phyloP scores from a whole-genome alignment of 768 basidiomycete genomes.

The Boletellus sp. region DNA sequence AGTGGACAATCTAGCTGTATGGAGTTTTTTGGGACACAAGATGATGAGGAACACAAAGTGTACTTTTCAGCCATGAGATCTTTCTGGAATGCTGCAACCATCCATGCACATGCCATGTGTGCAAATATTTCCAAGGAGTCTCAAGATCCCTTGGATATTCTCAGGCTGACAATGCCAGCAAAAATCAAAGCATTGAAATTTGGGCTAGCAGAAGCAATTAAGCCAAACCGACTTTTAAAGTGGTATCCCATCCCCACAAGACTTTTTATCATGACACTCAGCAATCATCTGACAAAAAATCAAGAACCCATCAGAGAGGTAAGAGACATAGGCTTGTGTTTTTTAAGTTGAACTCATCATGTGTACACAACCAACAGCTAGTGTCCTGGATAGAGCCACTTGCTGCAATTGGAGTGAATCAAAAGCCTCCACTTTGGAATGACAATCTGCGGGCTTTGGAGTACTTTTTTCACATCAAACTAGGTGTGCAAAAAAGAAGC shows the following conservation, averaged over 20 bases:
- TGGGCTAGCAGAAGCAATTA: neutral
- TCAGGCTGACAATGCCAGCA: neutral
- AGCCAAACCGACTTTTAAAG: neutral
- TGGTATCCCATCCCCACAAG: neutral
- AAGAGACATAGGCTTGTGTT: too few relatives aligned
- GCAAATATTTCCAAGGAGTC: neutral
- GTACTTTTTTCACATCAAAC: neutral
- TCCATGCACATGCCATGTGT: neutral
- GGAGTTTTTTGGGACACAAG: neutral
- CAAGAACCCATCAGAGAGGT: neutral
- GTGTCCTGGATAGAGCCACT: neutral
- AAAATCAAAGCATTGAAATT: neutral
- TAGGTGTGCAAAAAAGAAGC: neutral
- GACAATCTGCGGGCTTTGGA: neutral
- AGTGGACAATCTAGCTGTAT: neutral
- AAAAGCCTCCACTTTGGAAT: neutral
- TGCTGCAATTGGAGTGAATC: neutral
- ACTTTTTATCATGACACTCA: neutral
- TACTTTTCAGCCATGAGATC: neutral
- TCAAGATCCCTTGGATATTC: neutral
- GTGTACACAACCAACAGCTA: too few relatives aligned
- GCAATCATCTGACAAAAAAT: neutral
- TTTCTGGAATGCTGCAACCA: neutral
- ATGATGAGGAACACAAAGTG: neutral
- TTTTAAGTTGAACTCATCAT: too few relatives aligned